These are phyloP conservation scores for Nakataea oryzae DNA, from an alignment of 2,329 filamentous ascomycete genomes.

Conservation along the genomic window DNA sequence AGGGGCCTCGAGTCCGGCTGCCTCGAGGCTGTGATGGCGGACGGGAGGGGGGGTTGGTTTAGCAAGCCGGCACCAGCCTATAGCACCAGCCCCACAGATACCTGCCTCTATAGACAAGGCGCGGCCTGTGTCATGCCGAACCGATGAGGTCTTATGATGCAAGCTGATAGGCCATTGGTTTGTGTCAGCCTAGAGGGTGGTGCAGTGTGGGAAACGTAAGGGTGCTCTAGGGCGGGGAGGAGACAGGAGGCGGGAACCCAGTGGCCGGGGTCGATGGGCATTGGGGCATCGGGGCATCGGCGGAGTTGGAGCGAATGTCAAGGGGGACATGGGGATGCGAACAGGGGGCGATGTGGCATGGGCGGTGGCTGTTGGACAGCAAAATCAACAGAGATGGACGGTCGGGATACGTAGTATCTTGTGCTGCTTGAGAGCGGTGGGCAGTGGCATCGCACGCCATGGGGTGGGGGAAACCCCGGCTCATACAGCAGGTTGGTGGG, in stretches of 20 bases:
- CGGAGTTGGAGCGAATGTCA: not conserved
- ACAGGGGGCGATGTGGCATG: not conserved
- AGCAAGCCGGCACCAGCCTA: not conserved
- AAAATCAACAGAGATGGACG: not conserved
- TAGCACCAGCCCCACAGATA: not conserved
- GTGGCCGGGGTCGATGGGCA: not conserved
- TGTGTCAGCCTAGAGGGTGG: not conserved
- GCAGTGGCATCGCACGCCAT: too few species aligned
- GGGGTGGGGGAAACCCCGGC: not conserved
- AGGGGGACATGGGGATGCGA: not conserved
- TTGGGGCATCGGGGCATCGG: not conserved
- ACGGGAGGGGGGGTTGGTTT: not conserved
- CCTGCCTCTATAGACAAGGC: not conserved
- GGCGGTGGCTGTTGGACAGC: not conserved
- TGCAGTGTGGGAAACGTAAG: not conserved
- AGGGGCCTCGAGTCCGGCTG: not conserved
- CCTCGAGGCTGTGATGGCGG: not conserved
- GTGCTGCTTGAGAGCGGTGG: not conserved
- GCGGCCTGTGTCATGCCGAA: not conserved
- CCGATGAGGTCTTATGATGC: not conserved
- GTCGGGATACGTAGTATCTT: not conserved
- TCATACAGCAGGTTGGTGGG: too few species aligned
- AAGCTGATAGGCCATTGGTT: not conserved
- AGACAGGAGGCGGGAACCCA: too few species aligned
- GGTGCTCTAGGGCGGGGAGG: not conserved